Base-by-base conservation (phyloP, 169 alveolate genomes). In the Plasmodium inui region DNA sequence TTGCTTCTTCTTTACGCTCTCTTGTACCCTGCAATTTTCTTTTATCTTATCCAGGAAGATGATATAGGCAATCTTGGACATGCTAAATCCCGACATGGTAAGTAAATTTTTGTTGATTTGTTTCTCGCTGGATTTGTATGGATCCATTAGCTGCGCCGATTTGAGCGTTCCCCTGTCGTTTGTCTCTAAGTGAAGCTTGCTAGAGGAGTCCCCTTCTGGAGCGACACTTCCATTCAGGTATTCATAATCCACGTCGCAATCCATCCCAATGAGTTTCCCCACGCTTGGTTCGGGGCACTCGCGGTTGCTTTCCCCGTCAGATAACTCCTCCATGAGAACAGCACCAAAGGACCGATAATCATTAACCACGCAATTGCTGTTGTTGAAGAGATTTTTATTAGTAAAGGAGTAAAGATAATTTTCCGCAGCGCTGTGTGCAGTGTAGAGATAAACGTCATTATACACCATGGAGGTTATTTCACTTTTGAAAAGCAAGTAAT, bases 41-140 rank as follows among this genome's bases (percentile, higher is more conserved):
- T 88, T 88, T 53, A 88, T 88, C 50, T 88, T 88, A 39, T 88
- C 94, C 61, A 88, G 57, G 72, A 88, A 88, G 37, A 88, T 88
- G 6, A 88, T 26, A 30, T 88, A 88, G 9, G 94, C 94, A 34
- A 88, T 88, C 67, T 88, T 88, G 39, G 94, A 79, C 46, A 88
- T 78, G 71, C 71, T 88, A 88, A 26, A 78, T 14, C 94, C 94
- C 44, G 94, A 88, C 88, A 88, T 14, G n/a, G 94, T 88, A 37
- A 88, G 14, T 50, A 88, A 88, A 78, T 88, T 76, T 50, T 34
- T 76, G 71, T 79, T 76, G 81, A 88, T 88, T 79, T 88, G 94
- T 9, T 76, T 88, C 78, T 88, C 94, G 71, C 89, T 88, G 32
- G 94, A 88, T 19, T 53, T 67, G 71, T 88, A 88, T 1, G 94